Percentiles rank a stretch among this genome's conserved stretches.
These are phyloP conservation scores for Dissoconium aciculare DNA, from an alignment of 2,329 filamentous ascomycete species.

Conservation along the genomic window DNA sequence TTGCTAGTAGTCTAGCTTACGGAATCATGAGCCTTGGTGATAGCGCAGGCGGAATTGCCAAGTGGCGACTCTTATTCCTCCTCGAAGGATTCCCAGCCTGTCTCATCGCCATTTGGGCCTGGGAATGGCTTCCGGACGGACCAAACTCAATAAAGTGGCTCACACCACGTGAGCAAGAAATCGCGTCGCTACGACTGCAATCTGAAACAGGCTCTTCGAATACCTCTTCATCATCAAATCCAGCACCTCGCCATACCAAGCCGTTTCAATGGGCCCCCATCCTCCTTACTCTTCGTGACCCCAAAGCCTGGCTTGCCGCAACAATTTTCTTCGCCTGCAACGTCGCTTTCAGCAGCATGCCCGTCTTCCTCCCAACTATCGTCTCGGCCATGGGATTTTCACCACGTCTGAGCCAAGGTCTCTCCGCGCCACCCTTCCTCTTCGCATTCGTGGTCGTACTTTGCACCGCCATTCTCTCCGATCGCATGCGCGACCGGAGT, in stretches of 20 bases:
- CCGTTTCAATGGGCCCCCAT: constrained; percentile 38
- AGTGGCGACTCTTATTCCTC: constrained; percentile 76
- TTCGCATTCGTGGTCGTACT: constrained; percentile 59
- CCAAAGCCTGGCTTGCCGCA: constrained; percentile 59
- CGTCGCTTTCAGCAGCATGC: constrained; percentile 74
- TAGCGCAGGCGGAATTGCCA: constrained; percentile 48
- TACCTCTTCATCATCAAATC: not conserved
- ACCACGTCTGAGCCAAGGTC: constrained; percentile 53
- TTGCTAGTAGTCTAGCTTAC: constrained; percentile 69
- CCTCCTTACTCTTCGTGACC: constrained; percentile 42
- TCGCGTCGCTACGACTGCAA: constrained; percentile 53
- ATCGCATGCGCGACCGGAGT: constrained; percentile 48
- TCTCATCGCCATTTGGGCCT: constrained; percentile 57
- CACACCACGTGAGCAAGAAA: constrained; percentile 35
- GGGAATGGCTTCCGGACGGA: constrained; percentile 60
- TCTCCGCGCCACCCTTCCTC: constrained; percentile 70
- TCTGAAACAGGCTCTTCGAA: constrained; percentile 4
- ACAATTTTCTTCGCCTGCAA: constrained; percentile 78
- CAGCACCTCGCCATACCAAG: not conserved
- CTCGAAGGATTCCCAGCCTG: constrained; percentile 75
- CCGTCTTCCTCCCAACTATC: constrained; percentile 65
- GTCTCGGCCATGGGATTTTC: constrained; percentile 49
- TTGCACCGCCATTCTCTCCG: constrained; percentile 56
- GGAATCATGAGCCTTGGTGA: constrained; percentile 55
- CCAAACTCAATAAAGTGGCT: constrained; percentile 38